Evolutionary conservation across 768 basidiomycete genomes (phyloP), one percentile per base, ranked within the genome.

Genomic region (Royoungia palumana): DNA sequence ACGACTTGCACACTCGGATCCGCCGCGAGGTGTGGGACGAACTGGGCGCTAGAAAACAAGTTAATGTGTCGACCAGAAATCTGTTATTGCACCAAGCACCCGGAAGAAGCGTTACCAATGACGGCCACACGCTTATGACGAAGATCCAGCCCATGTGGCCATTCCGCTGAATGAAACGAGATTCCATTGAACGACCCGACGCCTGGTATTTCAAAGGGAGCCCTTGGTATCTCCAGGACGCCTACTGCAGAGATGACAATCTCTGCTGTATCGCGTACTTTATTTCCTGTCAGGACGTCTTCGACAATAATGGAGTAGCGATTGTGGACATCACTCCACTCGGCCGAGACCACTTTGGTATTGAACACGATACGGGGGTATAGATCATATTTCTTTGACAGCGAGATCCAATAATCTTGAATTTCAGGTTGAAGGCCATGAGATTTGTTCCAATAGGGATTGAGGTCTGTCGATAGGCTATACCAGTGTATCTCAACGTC

Each of bases 31-130:
- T 66, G 55, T 9, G 83, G 81, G 17, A 83, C 68, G 41, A 84
- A 74, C 59, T 87, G 85, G 2, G 83, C 81, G 3, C 83, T 85
- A 49, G 14, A 63, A n/a, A 28, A 17, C 35, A 34, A 39, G 25
- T 54, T 28, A 60, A 22, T 28, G 36, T 3, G 17, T 30, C 17
- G 47, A 27, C 22, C 32, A 36, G 17, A 36, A 48, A 27, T 16
- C n/a, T 20, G 36, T 9, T 34, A 8, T 17, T 32, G n/a, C 36
- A 44, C 22, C 4, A 24, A 73, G 53, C 59, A 82, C 75, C 76
- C 85, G 28, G 80, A 82, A 47, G 81, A 83, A 1, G 82, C 85
- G 60, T 82, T 85, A 36, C 84, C 83, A 54, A 86, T 75, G 13
- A 66, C 53, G 16, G 50, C 72, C 19, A 75, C 60, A 20, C 57